phyloP scores from a whole-genome alignment of 2,329 filamentous ascomycete genomes.

The Aspergillus unguis region DNA sequence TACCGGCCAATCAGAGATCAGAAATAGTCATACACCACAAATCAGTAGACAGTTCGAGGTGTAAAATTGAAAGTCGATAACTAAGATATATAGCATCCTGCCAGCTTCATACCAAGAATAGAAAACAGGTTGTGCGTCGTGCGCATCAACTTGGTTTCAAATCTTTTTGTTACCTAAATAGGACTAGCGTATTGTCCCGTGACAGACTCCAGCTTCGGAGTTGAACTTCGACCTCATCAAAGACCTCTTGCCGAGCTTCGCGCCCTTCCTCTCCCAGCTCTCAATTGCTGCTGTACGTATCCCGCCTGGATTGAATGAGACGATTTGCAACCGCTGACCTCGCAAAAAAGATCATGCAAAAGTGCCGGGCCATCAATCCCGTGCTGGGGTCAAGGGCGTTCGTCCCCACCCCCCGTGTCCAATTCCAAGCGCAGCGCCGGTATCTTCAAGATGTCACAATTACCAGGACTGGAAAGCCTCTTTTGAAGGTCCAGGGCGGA shows the following conservation, averaged over 20 bases:
- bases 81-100: neutral
- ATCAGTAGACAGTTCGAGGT: neutral
- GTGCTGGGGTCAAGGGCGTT: slow-evolving; percentile 39
- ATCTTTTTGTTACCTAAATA: slow-evolving; percentile 20
- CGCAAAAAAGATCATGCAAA: slow-evolving; percentile 43
- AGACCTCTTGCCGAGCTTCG: slow-evolving; percentile 28
- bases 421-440: slow-evolving; percentile 46
- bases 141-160: neutral
- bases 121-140: neutral
- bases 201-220: slow-evolving; percentile 17
- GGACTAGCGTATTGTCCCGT: slow-evolving; percentile 36
- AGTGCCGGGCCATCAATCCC: slow-evolving; percentile 43
- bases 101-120: neutral
- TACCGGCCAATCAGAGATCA: slow-evolving; percentile 18
- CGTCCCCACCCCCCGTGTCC: slow-evolving; percentile 35
- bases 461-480: slow-evolving; percentile 92
- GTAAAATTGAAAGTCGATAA: neutral
- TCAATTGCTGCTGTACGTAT: slow-evolving; percentile 15
- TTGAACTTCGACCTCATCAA: slow-evolving; percentile 22
- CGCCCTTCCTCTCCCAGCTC: slow-evolving; percentile 25
- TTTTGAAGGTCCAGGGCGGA: slow-evolving; percentile 83
- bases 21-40: slow-evolving; percentile 25
- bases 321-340: slow-evolving; percentile 26
- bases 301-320: slow-evolving; percentile 23
- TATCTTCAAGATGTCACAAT: slow-evolving; percentile 79